Evolutionary conservation across 2,329 filamentous ascomycete species (phyloP), one percentile per base, ranked within the genome.

Genomic region (Cladosporium sp.): DNA sequence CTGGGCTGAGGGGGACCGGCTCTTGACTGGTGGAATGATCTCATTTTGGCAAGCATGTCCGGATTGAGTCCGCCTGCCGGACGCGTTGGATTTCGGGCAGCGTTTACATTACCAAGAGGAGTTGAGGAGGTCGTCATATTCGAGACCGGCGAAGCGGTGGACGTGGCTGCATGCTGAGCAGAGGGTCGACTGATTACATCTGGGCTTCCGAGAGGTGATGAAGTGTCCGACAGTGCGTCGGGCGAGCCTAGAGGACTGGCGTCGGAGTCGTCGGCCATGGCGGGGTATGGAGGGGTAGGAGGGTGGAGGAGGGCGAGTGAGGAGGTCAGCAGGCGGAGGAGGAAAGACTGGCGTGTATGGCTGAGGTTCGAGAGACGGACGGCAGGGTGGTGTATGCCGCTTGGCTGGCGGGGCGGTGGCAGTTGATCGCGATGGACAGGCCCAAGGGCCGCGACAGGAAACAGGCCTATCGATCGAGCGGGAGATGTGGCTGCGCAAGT

Each of bases 91-190:
- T 83, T 78, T 62, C 85, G 77, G 37, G 84, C 85, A 49, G 84
- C 83, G 72, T 87, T 91, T 67, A 96, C 77, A 58, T 89, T 83
- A 39, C 91, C 91, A 3, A 92, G 78, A 39, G 90, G 86, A 25
- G 88, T 94, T n/a, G 91, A 96, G n/a, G 86, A 91, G 6, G 88
- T 77, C 57, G 84, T 90, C 84, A 96, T 91, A 58, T 75, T 72
- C 4, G 51, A 35, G 19, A 54, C 51, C 3, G 20, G 22, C 10
- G 34, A n/a, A 32, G 51, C 37, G 22, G 74, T 73, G 28, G 76
- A 69, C 34, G 50, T 62, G 44, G 64, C 61, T 42, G 66, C 66
- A 40, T 55, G 59, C 49, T 51, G 61, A 59, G 36, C 65, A 58
- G 51, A 61, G 56, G 63, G 57, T 13, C 56, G 36, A 56, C 3